Conservation (phyloP, 2,329 filamentous ascomycete genomes). For the Diaporthe batatas region DNA sequence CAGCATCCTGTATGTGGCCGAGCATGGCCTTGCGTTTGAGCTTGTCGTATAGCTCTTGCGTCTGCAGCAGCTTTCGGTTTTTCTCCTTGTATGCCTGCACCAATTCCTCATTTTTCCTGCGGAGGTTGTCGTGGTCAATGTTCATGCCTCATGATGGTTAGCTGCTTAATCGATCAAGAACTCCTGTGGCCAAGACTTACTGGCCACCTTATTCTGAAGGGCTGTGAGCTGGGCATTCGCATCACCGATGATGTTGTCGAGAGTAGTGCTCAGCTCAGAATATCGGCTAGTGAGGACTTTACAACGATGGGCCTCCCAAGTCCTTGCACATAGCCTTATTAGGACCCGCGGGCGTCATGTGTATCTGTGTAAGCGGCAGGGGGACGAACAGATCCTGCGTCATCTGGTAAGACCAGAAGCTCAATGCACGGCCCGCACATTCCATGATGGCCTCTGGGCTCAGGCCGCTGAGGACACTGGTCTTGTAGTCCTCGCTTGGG, state of each 20-base stretch:
- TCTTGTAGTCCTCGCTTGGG: conserved; percentile 91
- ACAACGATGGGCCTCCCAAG: conserved; percentile 82
- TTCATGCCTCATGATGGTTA: conserved; percentile 61
- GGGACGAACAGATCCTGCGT: conserved; percentile 82
- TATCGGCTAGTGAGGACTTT: conserved; percentile 82
- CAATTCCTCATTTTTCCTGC: conserved; percentile 80
- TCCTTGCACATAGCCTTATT: conserved; percentile 57
- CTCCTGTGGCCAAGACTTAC: conserved; percentile 56
- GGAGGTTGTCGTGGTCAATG: conserved; percentile 72
- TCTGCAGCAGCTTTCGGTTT: conserved; percentile 75
- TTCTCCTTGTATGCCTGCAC: conserved; percentile 77
- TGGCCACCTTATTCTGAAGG: conserved; percentile 74
- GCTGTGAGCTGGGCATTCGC: conserved; percentile 79
- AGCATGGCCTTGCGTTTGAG: conserved; percentile 69
- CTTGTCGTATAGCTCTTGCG: conserved; percentile 75
- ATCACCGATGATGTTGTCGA: conserved; percentile 81
- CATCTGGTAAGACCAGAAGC: conserved; percentile 89
- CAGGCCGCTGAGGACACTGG: conserved; percentile 84
- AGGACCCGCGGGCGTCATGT: conserved; percentile 27
- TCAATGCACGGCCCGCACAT: conserved; percentile 82
- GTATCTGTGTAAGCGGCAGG: conserved; percentile 44
- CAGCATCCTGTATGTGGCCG: conserved; percentile 67
- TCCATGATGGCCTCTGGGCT: conserved; percentile 88
- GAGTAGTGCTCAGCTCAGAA: conserved; percentile 70
- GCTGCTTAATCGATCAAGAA: neutral